Conservation (phyloP, 2,329 filamentous ascomycete species). For the Chrysosporium queenslandicum region DNA sequence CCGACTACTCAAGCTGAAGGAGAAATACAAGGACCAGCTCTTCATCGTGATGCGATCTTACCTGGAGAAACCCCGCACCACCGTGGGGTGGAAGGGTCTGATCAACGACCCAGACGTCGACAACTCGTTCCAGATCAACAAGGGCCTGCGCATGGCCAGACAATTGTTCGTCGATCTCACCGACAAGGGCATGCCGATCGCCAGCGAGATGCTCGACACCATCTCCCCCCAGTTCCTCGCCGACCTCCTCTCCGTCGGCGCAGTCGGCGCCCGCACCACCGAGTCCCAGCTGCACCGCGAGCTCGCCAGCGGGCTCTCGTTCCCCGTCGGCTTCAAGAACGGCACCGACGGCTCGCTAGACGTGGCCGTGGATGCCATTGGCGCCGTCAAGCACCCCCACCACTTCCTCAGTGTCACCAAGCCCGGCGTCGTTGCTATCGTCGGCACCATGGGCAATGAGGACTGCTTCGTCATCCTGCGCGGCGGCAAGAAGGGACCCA, state of each 20-base stretch:
- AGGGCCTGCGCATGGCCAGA: conserved; percentile 75
- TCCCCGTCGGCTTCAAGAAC: conserved; percentile 99
- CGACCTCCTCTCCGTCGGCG: conserved; percentile 81
- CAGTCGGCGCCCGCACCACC: conserved; percentile 90
- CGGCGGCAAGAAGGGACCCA: conserved; percentile 85
- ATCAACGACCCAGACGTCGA: conserved; percentile 99
- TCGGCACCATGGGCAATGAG: conserved; percentile 86
- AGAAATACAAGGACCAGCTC: conserved; percentile 81
- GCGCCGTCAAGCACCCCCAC: conserved; percentile 81
- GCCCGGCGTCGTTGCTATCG: conserved; percentile 87
- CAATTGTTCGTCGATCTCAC: conserved; percentile 92
- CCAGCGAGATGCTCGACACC: conserved; percentile 95
- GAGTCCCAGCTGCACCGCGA: conserved; percentile 94
- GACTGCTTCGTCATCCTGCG: conserved; percentile 95
- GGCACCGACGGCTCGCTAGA: conserved; percentile 84
- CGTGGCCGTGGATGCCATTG: conserved; percentile 91
- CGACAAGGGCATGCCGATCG: conserved; percentile 84
- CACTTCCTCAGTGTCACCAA: conserved; percentile 98
- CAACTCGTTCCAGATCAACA: conserved; percentile 98
- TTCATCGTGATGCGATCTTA: conserved; percentile 97
- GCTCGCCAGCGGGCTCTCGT: conserved; percentile 82
- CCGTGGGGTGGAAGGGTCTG: conserved; percentile 95
- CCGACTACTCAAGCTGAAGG: conserved; percentile 65
- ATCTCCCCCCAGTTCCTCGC: conserved; percentile 96
- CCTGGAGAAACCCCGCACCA: conserved; percentile 96